These are phyloP conservation scores for Boletellus deceptivus DNA, from an alignment of 1,284 basidiomycete genomes.

Conservation along the genomic window DNA sequence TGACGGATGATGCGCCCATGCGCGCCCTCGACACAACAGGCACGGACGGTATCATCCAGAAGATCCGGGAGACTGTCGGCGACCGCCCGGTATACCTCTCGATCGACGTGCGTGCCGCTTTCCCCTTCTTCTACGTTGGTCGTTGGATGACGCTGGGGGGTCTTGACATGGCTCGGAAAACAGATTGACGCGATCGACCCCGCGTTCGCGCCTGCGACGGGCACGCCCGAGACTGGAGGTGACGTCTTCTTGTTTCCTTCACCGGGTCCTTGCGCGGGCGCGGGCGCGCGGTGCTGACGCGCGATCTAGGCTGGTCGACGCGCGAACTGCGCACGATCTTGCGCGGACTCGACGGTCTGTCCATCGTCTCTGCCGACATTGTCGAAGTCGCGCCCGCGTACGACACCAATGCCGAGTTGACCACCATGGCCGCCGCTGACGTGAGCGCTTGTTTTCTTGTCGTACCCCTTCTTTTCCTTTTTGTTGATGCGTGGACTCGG, in stretches of 20 bases:
- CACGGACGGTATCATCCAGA: conserved; percentile 65
- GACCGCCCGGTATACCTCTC: conserved; percentile 68
- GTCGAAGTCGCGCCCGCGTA: conserved; percentile 83
- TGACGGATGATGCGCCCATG: too few relatives aligned
- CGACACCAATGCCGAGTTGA: conserved; percentile 76
- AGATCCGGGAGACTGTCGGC: conserved; percentile 68
- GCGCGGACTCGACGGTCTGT: conserved; percentile 67
- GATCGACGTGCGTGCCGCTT: conserved; percentile 52
- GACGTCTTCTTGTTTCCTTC: too few relatives aligned
- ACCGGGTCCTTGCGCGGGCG: too few relatives aligned
- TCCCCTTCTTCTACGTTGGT: not conserved
- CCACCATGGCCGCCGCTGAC: conserved; percentile 78
- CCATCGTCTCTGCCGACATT: conserved; percentile 76
- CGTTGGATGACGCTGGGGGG: too few relatives aligned
- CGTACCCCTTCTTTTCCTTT: not conserved
- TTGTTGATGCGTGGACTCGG: too few relatives aligned
- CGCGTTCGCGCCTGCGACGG: conserved; percentile 76
- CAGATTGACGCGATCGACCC: conserved; percentile 76
- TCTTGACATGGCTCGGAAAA: not conserved
- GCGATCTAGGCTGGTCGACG: conserved; percentile 66
- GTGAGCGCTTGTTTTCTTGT: conserved; percentile 41
- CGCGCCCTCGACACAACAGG: conserved; percentile 35
- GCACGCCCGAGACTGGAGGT: conserved; percentile 60
- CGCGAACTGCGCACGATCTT: conserved; percentile 73
- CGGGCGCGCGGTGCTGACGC: too few relatives aligned